A percentile compares a stretch with the other conserved stretches of the same genome.
Conservation (phyloP, 495 filamentous ascomycete species). For the Daldinia caldariorum region DNA sequence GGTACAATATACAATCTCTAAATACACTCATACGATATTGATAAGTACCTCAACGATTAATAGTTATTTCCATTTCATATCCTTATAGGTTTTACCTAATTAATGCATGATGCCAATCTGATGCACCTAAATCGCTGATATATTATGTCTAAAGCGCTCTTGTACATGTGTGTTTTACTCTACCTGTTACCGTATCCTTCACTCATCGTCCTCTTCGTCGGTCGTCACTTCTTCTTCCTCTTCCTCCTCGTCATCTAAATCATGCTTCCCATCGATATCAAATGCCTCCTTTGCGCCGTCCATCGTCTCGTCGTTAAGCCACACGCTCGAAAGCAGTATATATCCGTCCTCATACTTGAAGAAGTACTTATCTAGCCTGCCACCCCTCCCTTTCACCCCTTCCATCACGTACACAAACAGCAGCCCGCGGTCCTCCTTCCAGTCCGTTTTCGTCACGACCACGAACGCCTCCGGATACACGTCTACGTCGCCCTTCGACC, state of each 20-base stretch:
- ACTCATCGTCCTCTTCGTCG: neutral
- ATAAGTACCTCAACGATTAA: too few species aligned
- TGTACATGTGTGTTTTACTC: neutral
- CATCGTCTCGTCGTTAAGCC: neutral
- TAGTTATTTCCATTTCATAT: too few species aligned
- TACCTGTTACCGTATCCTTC: neutral
- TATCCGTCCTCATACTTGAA: constrained; percentile 3
- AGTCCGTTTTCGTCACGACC: constrained; percentile 9
- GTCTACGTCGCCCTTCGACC: neutral
- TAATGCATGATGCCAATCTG: too few species aligned
- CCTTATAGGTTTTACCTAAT: too few species aligned
- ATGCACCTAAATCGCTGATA: too few species aligned
- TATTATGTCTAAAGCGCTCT: neutral
- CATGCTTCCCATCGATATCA: neutral
- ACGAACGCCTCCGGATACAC: neutral
- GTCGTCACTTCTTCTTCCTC: neutral
- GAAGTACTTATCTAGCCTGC: constrained; percentile 13
- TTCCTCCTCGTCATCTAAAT: neutral
- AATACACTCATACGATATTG: too few species aligned
- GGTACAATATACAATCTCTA: too few species aligned
- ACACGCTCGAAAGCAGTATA: neutral
- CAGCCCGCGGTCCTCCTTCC: neutral
- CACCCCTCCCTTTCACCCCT: neutral
- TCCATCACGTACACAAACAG: constrained; percentile 10
- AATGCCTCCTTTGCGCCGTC: neutral